Percentiles rank a stretch among this genome's conserved stretches.
Conservation (phyloP, 352 stramenopile genomes). For the Phytophthora syringae region DNA sequence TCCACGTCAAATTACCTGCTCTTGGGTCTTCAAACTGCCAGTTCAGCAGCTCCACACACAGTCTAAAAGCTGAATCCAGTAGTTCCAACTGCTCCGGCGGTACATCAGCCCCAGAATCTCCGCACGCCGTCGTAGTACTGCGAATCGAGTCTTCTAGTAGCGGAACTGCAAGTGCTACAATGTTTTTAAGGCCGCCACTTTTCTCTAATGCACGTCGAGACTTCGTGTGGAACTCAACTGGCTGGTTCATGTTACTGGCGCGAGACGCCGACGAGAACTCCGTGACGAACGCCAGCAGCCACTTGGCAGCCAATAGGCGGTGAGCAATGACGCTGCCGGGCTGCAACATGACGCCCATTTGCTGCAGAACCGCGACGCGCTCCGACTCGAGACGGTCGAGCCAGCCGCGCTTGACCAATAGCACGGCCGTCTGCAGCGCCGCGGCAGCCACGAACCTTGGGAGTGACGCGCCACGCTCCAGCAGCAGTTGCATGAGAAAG, state of each 20-base stretch:
- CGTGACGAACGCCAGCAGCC: slow-evolving; percentile 84
- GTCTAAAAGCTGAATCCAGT: slow-evolving; percentile 75
- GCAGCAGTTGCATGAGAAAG: slow-evolving; percentile 84
- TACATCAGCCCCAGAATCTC: slow-evolving; percentile 43
- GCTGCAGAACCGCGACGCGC: slow-evolving; percentile 62
- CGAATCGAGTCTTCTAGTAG: slow-evolving; percentile 78
- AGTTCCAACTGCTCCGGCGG: slow-evolving; percentile 73
- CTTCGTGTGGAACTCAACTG: slow-evolving; percentile 85
- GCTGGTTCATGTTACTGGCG: slow-evolving; percentile 82
- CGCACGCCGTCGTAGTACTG: slow-evolving; percentile 56
- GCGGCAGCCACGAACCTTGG: slow-evolving; percentile 65
- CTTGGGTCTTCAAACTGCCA: slow-evolving; percentile 73
- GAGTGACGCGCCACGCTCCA: slow-evolving; percentile 57
- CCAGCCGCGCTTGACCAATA: slow-evolving; percentile 86
- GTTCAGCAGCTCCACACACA: slow-evolving; percentile 83
- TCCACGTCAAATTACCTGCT: slow-evolving; percentile 76
- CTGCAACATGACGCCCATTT: slow-evolving; percentile 77
- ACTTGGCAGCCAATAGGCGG: slow-evolving; percentile 77
- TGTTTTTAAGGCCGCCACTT: slow-evolving; percentile 57
- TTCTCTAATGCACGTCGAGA: slow-evolving; percentile 68
- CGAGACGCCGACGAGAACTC: slow-evolving; percentile 85
- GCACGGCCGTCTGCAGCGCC: slow-evolving; percentile 73
- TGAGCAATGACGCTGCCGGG: slow-evolving; percentile 37
- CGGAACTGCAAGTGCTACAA: slow-evolving; percentile 66
- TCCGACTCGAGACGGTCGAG: slow-evolving; percentile 66